These are phyloP conservation scores for Claviceps quebecensis DNA, from an alignment of 2,329 filamentous ascomycete genomes.

Conservation along the genomic window DNA sequence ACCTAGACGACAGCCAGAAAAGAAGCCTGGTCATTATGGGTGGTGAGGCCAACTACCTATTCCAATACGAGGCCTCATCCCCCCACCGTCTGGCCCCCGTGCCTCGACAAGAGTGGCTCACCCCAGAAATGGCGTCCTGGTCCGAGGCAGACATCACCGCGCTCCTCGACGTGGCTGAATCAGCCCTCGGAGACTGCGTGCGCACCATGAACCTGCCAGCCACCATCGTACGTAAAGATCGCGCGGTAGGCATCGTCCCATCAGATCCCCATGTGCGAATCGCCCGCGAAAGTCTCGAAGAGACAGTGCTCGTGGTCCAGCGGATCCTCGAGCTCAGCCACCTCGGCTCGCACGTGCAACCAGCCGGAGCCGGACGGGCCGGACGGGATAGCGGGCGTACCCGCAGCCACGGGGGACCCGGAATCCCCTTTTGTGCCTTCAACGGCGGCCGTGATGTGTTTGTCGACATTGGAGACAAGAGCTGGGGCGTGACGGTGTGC, in stretches of 20 bases:
- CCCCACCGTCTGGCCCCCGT: constrained; percentile 57
- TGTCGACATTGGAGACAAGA: constrained; percentile 97
- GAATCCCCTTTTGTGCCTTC: constrained; percentile 88
- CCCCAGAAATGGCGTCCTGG: constrained; percentile 67
- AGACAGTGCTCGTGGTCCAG: constrained; percentile 88
- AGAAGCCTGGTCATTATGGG: constrained; percentile 82
- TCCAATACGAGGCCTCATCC: constrained; percentile 55
- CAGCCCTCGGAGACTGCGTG: constrained; percentile 69
- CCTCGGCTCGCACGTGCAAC: constrained; percentile 22
- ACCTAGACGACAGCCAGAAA: constrained; percentile 52
- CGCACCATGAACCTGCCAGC: constrained; percentile 68
- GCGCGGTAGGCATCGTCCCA: constrained; percentile 67
- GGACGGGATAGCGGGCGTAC: no score
- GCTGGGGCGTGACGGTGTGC: constrained; percentile 84
- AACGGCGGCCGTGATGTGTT: constrained; percentile 97
- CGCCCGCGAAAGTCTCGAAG: constrained; percentile 78
- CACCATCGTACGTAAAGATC: constrained; percentile 70
- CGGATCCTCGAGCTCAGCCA: constrained; percentile 78
- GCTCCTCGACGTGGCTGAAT: constrained; percentile 82
- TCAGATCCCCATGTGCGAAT: constrained; percentile 48
- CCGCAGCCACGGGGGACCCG: constrained; percentile 9
- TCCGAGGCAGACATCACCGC: constrained; percentile 60
- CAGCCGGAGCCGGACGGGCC: constrained; percentile 8
- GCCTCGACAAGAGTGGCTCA: constrained; percentile 53
- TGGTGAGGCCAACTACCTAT: constrained; percentile 91